Base-by-base conservation (phyloP, 495 filamentous ascomycete species). In the Penicillium coprophilum region DNA sequence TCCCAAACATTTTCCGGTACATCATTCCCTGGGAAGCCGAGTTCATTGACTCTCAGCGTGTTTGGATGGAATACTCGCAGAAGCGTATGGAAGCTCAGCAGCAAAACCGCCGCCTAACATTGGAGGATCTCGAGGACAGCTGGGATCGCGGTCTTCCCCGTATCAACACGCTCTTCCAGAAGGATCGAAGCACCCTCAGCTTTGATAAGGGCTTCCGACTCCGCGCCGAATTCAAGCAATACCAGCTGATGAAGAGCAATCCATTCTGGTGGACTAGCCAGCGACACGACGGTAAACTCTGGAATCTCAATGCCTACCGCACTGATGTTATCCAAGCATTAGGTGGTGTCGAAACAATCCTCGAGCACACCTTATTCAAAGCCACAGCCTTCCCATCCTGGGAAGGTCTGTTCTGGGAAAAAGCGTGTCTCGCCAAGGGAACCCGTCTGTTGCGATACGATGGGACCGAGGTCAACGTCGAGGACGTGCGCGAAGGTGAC, bases 191-290 rank as follows among this genome's bases (percentile, higher is more conserved):
- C 72, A 99, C 95, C 0, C 80, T 99, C 56, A 95, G 90, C 66
- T 99, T 99, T 68, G 95, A 99, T 77, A 99, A 99, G 75, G 95
- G 95, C 41, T 97, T 97, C 85, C 88, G 95, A 62, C 86, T 94
- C 27, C 82, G 95, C 32, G 91, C 92, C 24, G 95, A 99, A 76
- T 99, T 97, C 80, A 99, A 97, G 77, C 87, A 90, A 50, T 99
- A 97, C 70, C 93, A 96, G 73, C 77, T 97, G 58, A 97, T 98
- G 94, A 97, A 97, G 86, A 96, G 90, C 79, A 97, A 97, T 71
- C 93, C 94, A 0, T 98, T 97, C 81, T 97, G 92, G 93, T 98
- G 94, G 95, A 99, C 95, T 3, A 96, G 90, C 64, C 95, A 97
- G 71, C 80, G 95, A 46, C 95, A 99, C 65, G 95, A 99, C 65